Percentiles rank a stretch among this genome's conserved stretches.
These are phyloP conservation scores for Colletotrichum sp. DNA, from an alignment of 2,329 filamentous ascomycete species.

Conservation along the genomic window DNA sequence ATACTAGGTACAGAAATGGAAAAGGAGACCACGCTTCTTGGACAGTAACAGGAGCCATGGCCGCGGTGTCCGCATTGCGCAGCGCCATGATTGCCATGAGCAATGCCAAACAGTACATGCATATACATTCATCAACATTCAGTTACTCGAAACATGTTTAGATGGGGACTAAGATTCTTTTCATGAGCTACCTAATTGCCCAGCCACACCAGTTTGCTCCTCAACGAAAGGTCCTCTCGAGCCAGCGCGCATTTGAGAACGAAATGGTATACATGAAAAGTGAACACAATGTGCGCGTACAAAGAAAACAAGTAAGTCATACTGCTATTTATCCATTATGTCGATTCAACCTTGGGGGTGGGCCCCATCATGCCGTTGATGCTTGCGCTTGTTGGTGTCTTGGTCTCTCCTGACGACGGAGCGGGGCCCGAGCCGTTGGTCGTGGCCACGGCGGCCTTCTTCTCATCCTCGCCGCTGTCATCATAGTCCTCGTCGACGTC, in stretches of 20 bases:
- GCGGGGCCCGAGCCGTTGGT: conserved; percentile 48
- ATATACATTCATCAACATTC: background rate
- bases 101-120: background rate
- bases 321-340: conserved; percentile 22
- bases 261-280: conserved; percentile 25
- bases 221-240: background rate
- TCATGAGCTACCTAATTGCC: conserved; percentile 18
- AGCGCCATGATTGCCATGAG: background rate
- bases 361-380: conserved; percentile 55
- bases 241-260: background rate
- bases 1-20: background rate
- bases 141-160: background rate
- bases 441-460: conserved; percentile 53
- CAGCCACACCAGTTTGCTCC: background rate
- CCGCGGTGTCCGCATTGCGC: background rate
- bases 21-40: background rate
- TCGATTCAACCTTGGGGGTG: conserved; percentile 51
- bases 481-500: conserved; percentile 98
- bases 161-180: background rate
- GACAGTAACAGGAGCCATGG: background rate
- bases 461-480: conserved; percentile 88
- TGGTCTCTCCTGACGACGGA: conserved; percentile 56
- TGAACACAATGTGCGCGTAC: conserved; percentile 8
- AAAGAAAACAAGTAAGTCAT: conserved; percentile 14
- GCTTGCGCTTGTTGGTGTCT: conserved; percentile 54